Conservation (phyloP, 1,284 basidiomycete species). For the Trichosporon faecale region DNA sequence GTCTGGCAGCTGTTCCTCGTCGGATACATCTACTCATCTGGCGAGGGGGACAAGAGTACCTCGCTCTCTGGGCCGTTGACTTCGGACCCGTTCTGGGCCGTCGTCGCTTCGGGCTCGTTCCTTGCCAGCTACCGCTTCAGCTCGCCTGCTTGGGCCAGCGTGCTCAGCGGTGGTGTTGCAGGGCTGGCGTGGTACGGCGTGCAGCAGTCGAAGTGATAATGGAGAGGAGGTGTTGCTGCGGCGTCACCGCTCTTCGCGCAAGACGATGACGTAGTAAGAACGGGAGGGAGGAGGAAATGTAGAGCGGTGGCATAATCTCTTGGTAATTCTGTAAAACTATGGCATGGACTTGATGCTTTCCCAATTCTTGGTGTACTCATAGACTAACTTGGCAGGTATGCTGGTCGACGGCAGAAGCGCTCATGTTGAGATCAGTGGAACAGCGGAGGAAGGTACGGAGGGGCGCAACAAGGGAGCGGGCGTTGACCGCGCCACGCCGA, state of each 20-base stretch:
- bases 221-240: background rate
- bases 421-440: no score
- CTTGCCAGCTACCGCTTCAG: conserved; percentile 47
- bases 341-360: background rate
- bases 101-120: conserved; percentile 48
- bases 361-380: no score
- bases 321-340: background rate
- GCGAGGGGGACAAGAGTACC: conserved; percentile 34
- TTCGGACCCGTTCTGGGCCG: conserved; percentile 55
- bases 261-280: no score
- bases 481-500: no score
- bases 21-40: conserved; percentile 43
- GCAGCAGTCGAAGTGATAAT: conserved; percentile 5
- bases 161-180: conserved; percentile 49
- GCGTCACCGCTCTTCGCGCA: no score
- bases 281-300: no score
- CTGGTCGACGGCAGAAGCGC: no score
- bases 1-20: conserved; percentile 57
- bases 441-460: no score
- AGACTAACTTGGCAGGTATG: no score
- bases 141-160: conserved; percentile 49
- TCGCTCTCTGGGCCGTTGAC: conserved; percentile 46
- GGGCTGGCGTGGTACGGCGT: conserved; percentile 54
- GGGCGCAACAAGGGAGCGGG: no score
- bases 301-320: background rate